Evolutionary conservation across 495 filamentous ascomycete species (phyloP), one percentile per base, ranked within the genome.

Genomic region (Aspergillus conjunctus): DNA sequence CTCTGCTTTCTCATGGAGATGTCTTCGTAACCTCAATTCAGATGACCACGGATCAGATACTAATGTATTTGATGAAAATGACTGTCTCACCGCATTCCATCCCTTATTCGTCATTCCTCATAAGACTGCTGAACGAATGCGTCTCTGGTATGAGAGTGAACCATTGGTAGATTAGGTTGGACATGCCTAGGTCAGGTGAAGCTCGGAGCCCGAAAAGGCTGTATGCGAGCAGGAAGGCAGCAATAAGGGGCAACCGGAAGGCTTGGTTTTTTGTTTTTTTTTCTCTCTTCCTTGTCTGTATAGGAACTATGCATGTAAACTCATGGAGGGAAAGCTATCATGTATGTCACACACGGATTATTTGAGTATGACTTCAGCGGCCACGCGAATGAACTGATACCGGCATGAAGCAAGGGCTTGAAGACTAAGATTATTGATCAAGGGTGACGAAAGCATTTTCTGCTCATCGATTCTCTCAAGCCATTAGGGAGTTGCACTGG

Each of bases 101-200:
- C 94, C 94, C 10, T 79, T 97, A 21, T 97, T 88, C 77, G 88
- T 91, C 56, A 87, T 97, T 54, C 91, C 92, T 14, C 85, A 86
- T 73, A 79, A 83, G 63, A 80, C 79, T 33, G 88, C 87, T 52
- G 83, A 88, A 66, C 75, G 74, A 12, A 87, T 88, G 63, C 83
- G 82, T 73, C 68, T 66, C 58, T 90, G 88, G 76, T 94, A 85
- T 69, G 76, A 81, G 62, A 67, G 75, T 56, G 45, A 61, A 26
- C 66, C 72, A 10, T 45, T 75, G 45, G 45, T 55, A 31, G 18
- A 33, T 41, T 70, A 43, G 31, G 37, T 32, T 49, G 7, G 33
- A 34, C 59, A 11, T 49, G 26, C 2, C 5, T 5, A 26, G 26
- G 26, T 26, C 26, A 26, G 26, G 26, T 26, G 26, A 26, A 26